A percentile compares a stretch with the other conserved stretches of the same genome.
phyloP scores from a whole-genome alignment of 2,329 filamentous ascomycete species.

The Aureobasidium uvarum region DNA sequence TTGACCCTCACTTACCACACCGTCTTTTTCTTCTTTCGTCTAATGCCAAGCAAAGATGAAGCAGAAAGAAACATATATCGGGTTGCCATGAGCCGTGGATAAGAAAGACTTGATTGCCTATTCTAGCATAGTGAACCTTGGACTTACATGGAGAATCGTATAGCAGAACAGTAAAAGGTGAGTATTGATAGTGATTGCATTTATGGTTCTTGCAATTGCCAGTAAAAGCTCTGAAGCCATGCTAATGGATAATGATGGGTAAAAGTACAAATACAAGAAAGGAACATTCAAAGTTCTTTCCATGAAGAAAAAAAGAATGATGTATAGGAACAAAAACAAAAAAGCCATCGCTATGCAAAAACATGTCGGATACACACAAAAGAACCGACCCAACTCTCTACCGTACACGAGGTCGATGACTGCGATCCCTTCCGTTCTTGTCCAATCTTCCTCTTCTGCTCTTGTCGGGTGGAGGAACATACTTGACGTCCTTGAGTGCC shows the following conservation, averaged over 20 bases:
- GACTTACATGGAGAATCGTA: no score
- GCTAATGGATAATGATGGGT: not conserved
- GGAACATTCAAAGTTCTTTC: not conserved
- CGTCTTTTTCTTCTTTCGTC: no score
- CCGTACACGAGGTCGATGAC: conserved; percentile 35
- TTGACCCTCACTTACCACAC: no score
- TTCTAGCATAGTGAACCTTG: no score
- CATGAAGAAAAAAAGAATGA: not conserved
- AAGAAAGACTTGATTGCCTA: no score
- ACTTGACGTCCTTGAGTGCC: conserved; percentile 35
- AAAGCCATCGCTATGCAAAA: conserved; percentile 16
- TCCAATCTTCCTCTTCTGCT: conserved; percentile 35
- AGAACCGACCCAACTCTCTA: not conserved
- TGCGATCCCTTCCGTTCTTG: conserved; percentile 40
- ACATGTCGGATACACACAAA: not conserved
- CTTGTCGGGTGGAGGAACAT: conserved; percentile 38
- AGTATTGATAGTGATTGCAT: not conserved
- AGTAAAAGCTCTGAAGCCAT: not conserved
- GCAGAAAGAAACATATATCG: no score
- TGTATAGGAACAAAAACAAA: not conserved
- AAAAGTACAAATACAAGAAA: not conserved
- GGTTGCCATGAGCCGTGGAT: no score
- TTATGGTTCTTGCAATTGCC: not conserved
- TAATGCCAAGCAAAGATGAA: no score
- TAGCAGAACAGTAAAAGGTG: no score